Conservation (phyloP, 805 yeast genomes). For the Zygoascus flipseniorum region DNA sequence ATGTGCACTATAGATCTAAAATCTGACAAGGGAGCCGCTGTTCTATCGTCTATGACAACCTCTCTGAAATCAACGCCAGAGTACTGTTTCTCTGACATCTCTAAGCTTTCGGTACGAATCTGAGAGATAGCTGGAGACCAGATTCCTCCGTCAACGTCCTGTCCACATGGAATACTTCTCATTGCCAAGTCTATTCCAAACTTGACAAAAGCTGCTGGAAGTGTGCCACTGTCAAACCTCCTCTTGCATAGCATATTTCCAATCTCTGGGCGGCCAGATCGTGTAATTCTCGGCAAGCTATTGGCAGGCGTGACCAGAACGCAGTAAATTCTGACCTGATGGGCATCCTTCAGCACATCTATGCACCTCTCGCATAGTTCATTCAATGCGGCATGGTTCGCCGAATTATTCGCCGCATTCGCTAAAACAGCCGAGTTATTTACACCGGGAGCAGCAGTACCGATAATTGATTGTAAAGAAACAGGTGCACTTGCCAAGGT, state of each 20-base stretch:
- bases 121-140: slow-evolving; percentile 74
- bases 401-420: background rate
- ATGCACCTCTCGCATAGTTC: slow-evolving; percentile 41
- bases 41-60: slow-evolving; percentile 67
- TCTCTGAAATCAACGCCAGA: slow-evolving; percentile 77
- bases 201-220: slow-evolving; percentile 73
- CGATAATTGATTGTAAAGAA: slow-evolving; percentile 32
- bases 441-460: slow-evolving; percentile 10
- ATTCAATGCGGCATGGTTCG: slow-evolving; percentile 33
- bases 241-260: slow-evolving; percentile 83
- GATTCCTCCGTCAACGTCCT: slow-evolving; percentile 69
- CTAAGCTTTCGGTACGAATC: slow-evolving; percentile 51
- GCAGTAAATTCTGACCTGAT: slow-evolving; percentile 72
- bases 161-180: slow-evolving; percentile 61
- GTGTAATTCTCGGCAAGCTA: slow-evolving; percentile 70
- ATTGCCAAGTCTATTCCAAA: slow-evolving; percentile 61
- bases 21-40: slow-evolving; percentile 64
- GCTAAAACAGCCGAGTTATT: background rate
- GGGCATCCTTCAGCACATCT: slow-evolving; percentile 43
- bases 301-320: slow-evolving; percentile 73
- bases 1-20: slow-evolving; percentile 66
- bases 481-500: slow-evolving; percentile 36
- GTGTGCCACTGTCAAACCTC: slow-evolving; percentile 66
- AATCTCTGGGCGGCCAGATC: slow-evolving; percentile 83
- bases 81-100: slow-evolving; percentile 56